phyloP scores from a whole-genome alignment of 2,329 filamentous ascomycete genomes.

The Alternaria solani region DNA sequence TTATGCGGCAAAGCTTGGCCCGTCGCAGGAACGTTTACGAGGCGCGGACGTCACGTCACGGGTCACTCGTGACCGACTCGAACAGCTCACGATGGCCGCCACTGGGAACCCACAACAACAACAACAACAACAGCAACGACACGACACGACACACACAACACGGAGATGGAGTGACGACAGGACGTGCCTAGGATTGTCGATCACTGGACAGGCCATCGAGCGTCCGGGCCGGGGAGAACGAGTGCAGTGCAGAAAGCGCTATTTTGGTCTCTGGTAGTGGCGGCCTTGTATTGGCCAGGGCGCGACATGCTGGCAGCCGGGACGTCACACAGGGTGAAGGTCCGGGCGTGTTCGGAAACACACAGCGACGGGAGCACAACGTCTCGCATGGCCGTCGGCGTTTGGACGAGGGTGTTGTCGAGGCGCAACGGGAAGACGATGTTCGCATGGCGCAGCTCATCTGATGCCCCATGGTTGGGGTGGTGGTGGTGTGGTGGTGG shows the following conservation, averaged over 20 bases:
- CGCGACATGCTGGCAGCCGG: neutral
- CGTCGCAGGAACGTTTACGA: constrained; percentile 36
- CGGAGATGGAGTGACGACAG: constrained; percentile 21
- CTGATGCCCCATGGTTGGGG: neutral
- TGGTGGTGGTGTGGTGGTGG: neutral
- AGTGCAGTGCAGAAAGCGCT: constrained; percentile 7
- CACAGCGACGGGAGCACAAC: constrained; percentile 6
- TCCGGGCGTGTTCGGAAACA: constrained; percentile 17
- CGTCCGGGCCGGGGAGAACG: constrained; percentile 12
- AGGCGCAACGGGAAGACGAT: neutral
- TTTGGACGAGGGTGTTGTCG: constrained; percentile 6
- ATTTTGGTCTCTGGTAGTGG: constrained; percentile 18
- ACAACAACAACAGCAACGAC: neutral
- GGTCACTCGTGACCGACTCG: neutral
- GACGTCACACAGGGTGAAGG: constrained; percentile 20
- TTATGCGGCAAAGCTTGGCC: constrained; percentile 38
- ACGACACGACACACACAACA: constrained; percentile 2
- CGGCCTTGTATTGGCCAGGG: constrained; percentile 9
- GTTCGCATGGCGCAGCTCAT: constrained; percentile 5
- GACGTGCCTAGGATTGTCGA: constrained; percentile 16
- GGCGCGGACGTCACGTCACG: constrained; percentile 3
- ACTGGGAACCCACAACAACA: neutral
- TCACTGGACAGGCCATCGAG: constrained; percentile 15
- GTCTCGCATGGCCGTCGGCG: constrained; percentile 18
- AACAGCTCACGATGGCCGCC: neutral